Evolutionary conservation across 2,329 filamentous ascomycete species (phyloP).

Genomic region (Didymella glomerata): DNA sequence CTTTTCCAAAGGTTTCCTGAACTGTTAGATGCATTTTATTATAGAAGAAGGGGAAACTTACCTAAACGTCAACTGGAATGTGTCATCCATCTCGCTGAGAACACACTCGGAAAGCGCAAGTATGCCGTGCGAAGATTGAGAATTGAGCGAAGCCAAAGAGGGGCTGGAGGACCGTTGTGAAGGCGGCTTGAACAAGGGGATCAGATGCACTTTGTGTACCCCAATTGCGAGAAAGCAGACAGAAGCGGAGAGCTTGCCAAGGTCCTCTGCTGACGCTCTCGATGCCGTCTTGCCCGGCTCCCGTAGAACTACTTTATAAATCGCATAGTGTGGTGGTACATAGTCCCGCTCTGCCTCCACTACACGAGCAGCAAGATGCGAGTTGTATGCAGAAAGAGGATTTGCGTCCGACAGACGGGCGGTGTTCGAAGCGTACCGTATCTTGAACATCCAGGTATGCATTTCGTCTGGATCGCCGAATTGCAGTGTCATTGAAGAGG

Average conservation of each 20-base stretch:
- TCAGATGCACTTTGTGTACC: slow-evolving; percentile 72
- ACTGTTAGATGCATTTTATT: slow-evolving; percentile 12
- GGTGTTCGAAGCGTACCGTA: slow-evolving; percentile 67
- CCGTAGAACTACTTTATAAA: slow-evolving; percentile 74
- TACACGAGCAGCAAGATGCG: slow-evolving; percentile 69
- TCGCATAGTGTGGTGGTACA: slow-evolving; percentile 70
- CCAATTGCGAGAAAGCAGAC: slow-evolving; percentile 75
- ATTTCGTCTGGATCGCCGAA: slow-evolving; percentile 71
- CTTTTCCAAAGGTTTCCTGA: slow-evolving; percentile 63
- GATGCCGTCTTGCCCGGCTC: slow-evolving; percentile 63
- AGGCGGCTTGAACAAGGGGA: slow-evolving; percentile 68
- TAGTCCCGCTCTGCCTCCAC: slow-evolving; percentile 74
- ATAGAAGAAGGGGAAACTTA: slow-evolving; percentile 34
- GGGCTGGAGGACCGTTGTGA: slow-evolving; percentile 63
- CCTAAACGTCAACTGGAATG: slow-evolving; percentile 71
- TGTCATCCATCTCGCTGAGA: slow-evolving; percentile 70
- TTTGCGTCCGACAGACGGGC: slow-evolving; percentile 61
- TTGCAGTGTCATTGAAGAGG: slow-evolving; percentile 70
- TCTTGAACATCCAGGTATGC: slow-evolving; percentile 69
- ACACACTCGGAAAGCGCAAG: slow-evolving; percentile 68
- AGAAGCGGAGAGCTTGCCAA: slow-evolving; percentile 69
- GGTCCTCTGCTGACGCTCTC: slow-evolving; percentile 70
- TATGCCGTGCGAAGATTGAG: slow-evolving; percentile 67
- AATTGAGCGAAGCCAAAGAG: slow-evolving; percentile 60
- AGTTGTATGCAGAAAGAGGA: slow-evolving; percentile 65